Evolutionary conservation across 2,329 filamentous ascomycete genomes (phyloP), one percentile per base, ranked within the genome.

Genomic region (Pezicula radicicola): DNA sequence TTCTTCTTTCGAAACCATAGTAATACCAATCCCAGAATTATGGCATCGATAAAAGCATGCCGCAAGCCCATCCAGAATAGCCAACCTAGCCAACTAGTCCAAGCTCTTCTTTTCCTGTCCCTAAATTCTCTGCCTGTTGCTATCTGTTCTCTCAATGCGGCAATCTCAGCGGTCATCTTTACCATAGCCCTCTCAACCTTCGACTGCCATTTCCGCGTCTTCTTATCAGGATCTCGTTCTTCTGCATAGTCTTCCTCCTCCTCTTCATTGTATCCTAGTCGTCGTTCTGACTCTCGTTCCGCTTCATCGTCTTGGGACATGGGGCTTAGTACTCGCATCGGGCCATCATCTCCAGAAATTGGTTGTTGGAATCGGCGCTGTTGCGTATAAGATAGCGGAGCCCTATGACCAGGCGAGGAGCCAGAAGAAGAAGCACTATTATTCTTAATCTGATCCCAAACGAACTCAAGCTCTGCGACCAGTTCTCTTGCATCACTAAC

Each of bases 381-480:
- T 62, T 56, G 67, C 53, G 61, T 67, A 55, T 59, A 59, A 55
- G 60, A 62, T 12, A 53, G 60, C 51, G 39, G 58, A 48, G 60
- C 45, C 40, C 46, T 55, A 50, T 67, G 70, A 57, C 78, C 75
- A n/a, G 79, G 77, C 2, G 78, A 82, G 10, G 80, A 78, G 39
- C 79, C 68, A 37, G 84, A 73, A 36, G 86, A 84, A 16, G 81
- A 83, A 4, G 87, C 83, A 10, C 83, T 83, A 63, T 93, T 97
- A 61, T 87, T 88, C 70, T 94, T 96, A 62, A 99, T 93, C 69
- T 97, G 94, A 62, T 97, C 91, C 94, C 94, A 99, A 37, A 99
- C 93, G 64, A 97, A 99, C 72, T 99, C 94, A n/a, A 99, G 82
- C 70, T 99, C 94, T 9, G 85, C 80, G 36, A 97, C 92, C 37